Conservation (phyloP, 805 yeast species). For the Candida verbasci region DNA sequence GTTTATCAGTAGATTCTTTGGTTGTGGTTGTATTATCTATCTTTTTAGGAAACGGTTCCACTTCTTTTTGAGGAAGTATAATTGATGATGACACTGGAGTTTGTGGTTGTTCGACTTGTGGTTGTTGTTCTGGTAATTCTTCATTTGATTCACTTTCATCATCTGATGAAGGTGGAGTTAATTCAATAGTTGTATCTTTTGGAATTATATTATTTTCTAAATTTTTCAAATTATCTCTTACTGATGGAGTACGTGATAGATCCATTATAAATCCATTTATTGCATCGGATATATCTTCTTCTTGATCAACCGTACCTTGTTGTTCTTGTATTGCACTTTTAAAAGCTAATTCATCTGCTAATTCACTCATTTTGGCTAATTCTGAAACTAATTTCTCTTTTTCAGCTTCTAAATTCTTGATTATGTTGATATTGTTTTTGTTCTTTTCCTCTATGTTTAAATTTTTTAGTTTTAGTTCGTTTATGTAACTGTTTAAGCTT, state of each 20-base stretch:
- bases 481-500: background rate
- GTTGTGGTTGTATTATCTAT: background rate
- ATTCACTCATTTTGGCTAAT: background rate
- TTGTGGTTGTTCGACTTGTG: background rate
- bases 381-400: background rate
- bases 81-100: slow-evolving; percentile 4
- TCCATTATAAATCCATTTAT: slow-evolving; percentile 11
- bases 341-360: slow-evolving; percentile 4
- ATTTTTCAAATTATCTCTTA: slow-evolving; percentile 6
- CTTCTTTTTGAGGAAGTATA: slow-evolving; percentile 3
- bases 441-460: slow-evolving; percentile 1
- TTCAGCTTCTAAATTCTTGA: slow-evolving; percentile 5
- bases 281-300: slow-evolving; percentile 7
- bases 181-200: background rate
- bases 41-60: slow-evolving; percentile 10
- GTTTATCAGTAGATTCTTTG: no score
- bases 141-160: slow-evolving; percentile 2
- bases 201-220: background rate
- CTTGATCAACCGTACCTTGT: background rate
- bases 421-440: background rate
- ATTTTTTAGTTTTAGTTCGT: slow-evolving; percentile 2
- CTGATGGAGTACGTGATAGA: slow-evolving; percentile 10
- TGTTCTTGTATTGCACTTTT: background rate
- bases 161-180: slow-evolving; percentile 10
- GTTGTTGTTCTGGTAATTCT: background rate